Evolutionary conservation across 78 protist species (phyloP), one percentile per base, ranked within the genome.

Genomic region (Dictyostelium firmibasis): DNA sequence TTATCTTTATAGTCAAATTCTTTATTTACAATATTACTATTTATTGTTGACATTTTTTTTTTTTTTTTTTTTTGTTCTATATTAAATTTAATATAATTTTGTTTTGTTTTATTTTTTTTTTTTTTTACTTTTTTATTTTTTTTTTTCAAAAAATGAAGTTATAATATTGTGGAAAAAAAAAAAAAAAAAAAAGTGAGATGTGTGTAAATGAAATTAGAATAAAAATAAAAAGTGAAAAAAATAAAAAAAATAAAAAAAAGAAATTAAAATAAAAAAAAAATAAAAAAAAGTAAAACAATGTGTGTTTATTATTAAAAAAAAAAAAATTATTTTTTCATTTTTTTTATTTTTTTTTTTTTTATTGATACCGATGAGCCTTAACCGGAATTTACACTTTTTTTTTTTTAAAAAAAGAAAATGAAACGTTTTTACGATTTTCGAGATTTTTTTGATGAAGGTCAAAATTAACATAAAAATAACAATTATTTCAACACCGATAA

Each of bases 1-100:
- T 62, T 77, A 88, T 88, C 93, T 33, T 33, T 79, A 11, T 31
- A n/a, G 64, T 86, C 92, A 36, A 86, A 67, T 23, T 67, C 76
- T 67, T 67, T 67, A 67, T 67, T 60, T 23, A 60, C 70, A 1
- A 60, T 60, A 47, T 47, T 47, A 11, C 2, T 60, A 2, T 2
- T 60, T 23, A n/a, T 7, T 23, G 27, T 23, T 60, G 27, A 23
- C 67, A 57, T 57, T 60, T 8, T 60, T 60, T 2, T 7, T n/a
- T 5, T 23, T 23, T 6, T 6, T 20, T 60, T 60, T 10, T 23
- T 23, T 57, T 57, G n/a, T n/a, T n/a, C n/a, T n/a, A n/a, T n/a
- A n/a, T n/a, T n/a, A n/a, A n/a, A n/a, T n/a, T n/a, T n/a, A n/a
- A n/a, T n/a, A n/a, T n/a, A n/a, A n/a, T n/a, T n/a, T n/a, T n/a